A percentile compares a stretch with the other conserved stretches of the same genome.
phyloP scores from a whole-genome alignment of 345 rosid genomes.

The Crucihimalaya himalaica region DNA sequence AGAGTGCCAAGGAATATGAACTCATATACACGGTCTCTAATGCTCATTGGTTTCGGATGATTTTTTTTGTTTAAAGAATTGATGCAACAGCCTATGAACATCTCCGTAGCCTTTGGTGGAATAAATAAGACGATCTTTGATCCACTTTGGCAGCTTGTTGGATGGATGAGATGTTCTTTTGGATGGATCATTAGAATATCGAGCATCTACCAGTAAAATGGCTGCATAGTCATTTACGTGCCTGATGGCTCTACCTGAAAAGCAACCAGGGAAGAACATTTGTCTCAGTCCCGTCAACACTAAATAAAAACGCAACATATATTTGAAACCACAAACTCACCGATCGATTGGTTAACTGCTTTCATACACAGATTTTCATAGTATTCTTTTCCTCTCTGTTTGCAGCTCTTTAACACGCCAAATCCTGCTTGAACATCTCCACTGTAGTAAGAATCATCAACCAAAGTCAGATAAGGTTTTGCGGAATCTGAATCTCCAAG shows the following conservation, averaged over 20 bases:
- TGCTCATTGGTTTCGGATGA: constrained; percentile 11
- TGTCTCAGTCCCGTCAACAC: constrained; percentile 16
- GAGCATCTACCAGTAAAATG: constrained; percentile 75
- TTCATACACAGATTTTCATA: constrained; percentile 98
- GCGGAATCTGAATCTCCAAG: constrained; percentile 53
- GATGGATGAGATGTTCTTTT: constrained; percentile 57
- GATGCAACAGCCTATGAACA: constrained; percentile 74
- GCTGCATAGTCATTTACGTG: constrained; percentile 86
- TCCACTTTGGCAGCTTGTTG: constrained; percentile 84
- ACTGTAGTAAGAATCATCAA: constrained; percentile 47
- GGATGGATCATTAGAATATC: constrained; percentile 62
- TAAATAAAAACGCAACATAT: neutral
- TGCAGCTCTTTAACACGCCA: constrained; percentile 71
- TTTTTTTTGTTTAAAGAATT: constrained; percentile 68
- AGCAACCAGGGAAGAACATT: constrained; percentile 10
- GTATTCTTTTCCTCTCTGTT: constrained; percentile 78
- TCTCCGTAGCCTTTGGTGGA: constrained; percentile 76
- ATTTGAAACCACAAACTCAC: constrained; percentile 44
- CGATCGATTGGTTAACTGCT: constrained; percentile 94
- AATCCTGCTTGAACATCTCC: constrained; percentile 68
- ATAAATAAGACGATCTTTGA: constrained; percentile 62
- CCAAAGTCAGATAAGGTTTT: constrained; percentile 38
- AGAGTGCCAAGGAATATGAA: constrained; percentile 6
- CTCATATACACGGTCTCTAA: neutral
- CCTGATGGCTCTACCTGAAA: constrained; percentile 83